These are phyloP conservation scores for Xylaria hypoxylon DNA, from an alignment of 2,329 filamentous ascomycete species.

Conservation along the genomic window DNA sequence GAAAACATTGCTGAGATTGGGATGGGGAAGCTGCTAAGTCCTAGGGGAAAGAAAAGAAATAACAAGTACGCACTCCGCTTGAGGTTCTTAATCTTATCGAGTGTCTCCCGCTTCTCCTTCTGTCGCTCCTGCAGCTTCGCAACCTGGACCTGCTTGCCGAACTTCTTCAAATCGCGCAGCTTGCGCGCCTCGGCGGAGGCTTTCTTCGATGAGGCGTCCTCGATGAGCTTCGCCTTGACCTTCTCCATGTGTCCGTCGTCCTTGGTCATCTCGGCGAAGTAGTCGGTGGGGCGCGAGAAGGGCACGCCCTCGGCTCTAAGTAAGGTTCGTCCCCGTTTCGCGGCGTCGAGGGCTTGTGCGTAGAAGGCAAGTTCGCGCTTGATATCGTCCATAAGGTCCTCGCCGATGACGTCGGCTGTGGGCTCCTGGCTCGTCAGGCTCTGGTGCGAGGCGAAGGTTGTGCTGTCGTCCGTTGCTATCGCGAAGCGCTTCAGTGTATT, in stretches of 20 bases:
- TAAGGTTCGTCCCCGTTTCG: constrained; percentile 75
- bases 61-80: constrained; percentile 85
- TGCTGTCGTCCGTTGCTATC: constrained; percentile 72
- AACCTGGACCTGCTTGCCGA: constrained; percentile 97
- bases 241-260: constrained; percentile 98
- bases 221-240: constrained; percentile 91
- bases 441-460: constrained; percentile 87
- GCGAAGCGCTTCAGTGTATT: constrained; percentile 83
- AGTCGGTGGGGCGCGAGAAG: constrained; percentile 91
- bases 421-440: constrained; percentile 70
- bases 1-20: not conserved
- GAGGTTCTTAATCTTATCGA: constrained; percentile 94
- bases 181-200: constrained; percentile 90
- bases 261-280: constrained; percentile 99
- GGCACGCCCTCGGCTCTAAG: constrained; percentile 85
- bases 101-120: constrained; percentile 89
- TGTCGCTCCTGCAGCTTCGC: constrained; percentile 94
- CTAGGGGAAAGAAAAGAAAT: not conserved
- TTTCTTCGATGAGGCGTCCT: constrained; percentile 93
- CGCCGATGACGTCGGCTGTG: constrained; percentile 73
- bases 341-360: constrained; percentile 85
- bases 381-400: constrained; percentile 90
- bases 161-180: constrained; percentile 96
- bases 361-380: constrained; percentile 94
- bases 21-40: not conserved